Conservation (phyloP, 768 basidiomycete genomes). For the Dacryopinax spathularia region DNA sequence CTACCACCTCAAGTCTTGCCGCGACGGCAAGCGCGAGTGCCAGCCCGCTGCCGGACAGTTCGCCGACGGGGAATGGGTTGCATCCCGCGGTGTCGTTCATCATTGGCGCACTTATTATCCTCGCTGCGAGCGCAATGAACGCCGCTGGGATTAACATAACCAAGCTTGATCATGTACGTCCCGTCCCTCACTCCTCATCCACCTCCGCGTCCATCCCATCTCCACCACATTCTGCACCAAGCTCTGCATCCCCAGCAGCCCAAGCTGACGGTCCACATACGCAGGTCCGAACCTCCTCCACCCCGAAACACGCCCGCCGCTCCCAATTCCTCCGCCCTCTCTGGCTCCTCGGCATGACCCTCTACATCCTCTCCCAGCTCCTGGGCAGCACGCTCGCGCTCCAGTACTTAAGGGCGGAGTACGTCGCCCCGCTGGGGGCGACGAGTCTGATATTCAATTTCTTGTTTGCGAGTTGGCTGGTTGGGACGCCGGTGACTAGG, state of each 20-base stretch:
- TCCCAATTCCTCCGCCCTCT: conserved; percentile 71
- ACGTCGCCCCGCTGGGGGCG: conserved; percentile 89
- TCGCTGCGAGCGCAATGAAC: conserved; percentile 72
- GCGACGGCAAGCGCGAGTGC: conserved; percentile 8
- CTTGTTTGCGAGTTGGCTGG: conserved; percentile 73
- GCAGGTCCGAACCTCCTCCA: conserved; percentile 53
- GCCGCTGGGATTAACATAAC: conserved; percentile 90
- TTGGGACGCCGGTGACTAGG: conserved; percentile 70
- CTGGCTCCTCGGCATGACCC: conserved; percentile 81
- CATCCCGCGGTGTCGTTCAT: conserved; percentile 54
- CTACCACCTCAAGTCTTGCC: background rate
- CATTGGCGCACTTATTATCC: conserved; percentile 73
- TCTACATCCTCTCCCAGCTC: conserved; percentile 86
- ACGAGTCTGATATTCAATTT: conserved; percentile 94
- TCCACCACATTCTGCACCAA: background rate
- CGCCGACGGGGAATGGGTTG: background rate
- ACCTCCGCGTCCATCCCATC: background rate
- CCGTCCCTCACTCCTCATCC: too few species aligned
- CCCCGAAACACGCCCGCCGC: conserved; percentile 62
- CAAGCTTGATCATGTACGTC: conserved; percentile 76
- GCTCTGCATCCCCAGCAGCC: too few species aligned
- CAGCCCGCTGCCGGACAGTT: background rate
- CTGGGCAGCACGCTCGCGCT: conserved; percentile 78
- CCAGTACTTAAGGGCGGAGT: conserved; percentile 88
- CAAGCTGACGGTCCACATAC: conserved; percentile 4